phyloP scores from a whole-genome alignment of 441 rosid species.

The Daphne laureola region DNA sequence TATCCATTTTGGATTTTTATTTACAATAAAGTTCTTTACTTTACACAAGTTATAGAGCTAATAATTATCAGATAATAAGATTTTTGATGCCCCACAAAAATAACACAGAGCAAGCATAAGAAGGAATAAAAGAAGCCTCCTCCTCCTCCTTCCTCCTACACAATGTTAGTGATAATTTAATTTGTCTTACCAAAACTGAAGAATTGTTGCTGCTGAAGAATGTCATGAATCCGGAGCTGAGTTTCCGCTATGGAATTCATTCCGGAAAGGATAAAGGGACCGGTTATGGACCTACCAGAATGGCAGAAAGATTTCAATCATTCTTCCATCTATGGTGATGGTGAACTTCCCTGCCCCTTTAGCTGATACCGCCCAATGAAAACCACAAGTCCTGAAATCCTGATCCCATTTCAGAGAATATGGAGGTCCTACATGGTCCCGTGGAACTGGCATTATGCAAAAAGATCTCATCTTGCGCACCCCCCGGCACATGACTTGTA shows the following conservation, averaged over 20 bases:
- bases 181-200: conserved; percentile 18
- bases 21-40: conserved; percentile 8
- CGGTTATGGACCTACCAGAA: conserved; percentile 37
- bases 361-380: conserved; percentile 19
- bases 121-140: not conserved
- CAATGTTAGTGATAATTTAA: conserved; percentile 13
- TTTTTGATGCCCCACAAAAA: not conserved
- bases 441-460: conserved; percentile 22
- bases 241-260: not conserved
- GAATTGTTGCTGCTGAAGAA: conserved; percentile 8
- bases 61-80: conserved; percentile 1
- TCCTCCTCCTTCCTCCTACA: too few relatives aligned
- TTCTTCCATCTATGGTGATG: conserved; percentile 27
- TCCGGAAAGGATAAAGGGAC: conserved; percentile 2
- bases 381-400: conserved; percentile 34
- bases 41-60: not conserved
- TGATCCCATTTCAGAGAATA: conserved; percentile 16
- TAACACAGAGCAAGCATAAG: not conserved
- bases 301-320: conserved; percentile 50
- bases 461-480: conserved; percentile 16
- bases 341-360: conserved; percentile 37
- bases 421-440: conserved; percentile 23
- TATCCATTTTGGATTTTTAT: conserved; percentile 10
- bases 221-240: not conserved
- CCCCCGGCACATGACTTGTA: conserved; percentile 23